These are phyloP conservation scores for Heterobasidion occidentale DNA, from an alignment of 1,284 basidiomycete genomes.

Conservation along the genomic window DNA sequence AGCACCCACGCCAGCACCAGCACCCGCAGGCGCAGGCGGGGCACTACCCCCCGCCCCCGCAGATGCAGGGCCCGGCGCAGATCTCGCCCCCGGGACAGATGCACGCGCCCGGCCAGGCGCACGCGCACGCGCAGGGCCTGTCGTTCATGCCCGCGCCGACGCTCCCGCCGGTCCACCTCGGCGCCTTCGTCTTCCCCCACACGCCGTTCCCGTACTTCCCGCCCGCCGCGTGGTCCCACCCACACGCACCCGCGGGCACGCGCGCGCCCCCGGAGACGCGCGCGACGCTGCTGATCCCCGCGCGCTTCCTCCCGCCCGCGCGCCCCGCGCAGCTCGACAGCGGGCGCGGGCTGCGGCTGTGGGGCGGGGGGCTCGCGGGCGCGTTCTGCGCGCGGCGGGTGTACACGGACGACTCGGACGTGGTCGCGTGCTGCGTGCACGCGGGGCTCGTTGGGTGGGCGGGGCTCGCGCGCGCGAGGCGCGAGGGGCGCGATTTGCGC, in stretches of 20 bases:
- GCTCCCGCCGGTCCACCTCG: conserved; percentile 38
- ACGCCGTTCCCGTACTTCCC: conserved; percentile 34
- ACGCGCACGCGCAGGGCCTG: neutral
- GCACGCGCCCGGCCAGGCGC: neutral
- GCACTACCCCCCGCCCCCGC: neutral
- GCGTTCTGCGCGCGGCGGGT: conserved; percentile 31
- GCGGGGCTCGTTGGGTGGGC: conserved; percentile 58
- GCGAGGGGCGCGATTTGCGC: conserved; percentile 44
- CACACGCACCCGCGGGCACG: conserved; percentile 26
- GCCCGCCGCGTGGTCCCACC: conserved; percentile 16
- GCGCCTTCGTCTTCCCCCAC: conserved; percentile 43
- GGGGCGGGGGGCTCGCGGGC: conserved; percentile 8
- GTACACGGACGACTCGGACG: conserved; percentile 70
- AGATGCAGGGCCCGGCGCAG: too few species aligned
- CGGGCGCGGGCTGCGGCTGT: conserved; percentile 16
- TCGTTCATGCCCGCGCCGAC: neutral
- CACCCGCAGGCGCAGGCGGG: neutral
- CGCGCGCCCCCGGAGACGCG: conserved; percentile 43
- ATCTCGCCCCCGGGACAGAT: too few species aligned
- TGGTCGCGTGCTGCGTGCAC: conserved; percentile 70
- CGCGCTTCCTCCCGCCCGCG: conserved; percentile 43
- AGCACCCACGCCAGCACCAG: neutral
- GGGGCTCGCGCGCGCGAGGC: conserved; percentile 38
- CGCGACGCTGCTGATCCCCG: conserved; percentile 52
- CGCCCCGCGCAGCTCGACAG: conserved; percentile 19